These are phyloP conservation scores for Hypoxylon cercidicola DNA, from an alignment of 495 filamentous ascomycete genomes.

Conservation along the genomic window DNA sequence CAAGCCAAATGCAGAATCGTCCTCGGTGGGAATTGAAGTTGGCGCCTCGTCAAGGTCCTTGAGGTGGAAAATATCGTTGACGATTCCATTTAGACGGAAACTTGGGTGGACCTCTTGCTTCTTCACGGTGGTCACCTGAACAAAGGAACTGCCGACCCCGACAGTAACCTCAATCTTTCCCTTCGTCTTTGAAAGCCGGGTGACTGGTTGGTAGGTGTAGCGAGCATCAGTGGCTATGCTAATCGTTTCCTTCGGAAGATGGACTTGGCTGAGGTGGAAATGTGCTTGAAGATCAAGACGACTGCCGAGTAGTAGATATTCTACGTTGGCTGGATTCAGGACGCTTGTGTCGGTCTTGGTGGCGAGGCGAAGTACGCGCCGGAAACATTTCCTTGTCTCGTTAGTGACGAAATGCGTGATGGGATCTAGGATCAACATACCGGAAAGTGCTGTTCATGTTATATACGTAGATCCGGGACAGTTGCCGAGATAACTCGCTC, in stretches of 20 bases:
- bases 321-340: slow-evolving; percentile 68
- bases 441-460: slow-evolving; percentile 74
- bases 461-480: slow-evolving; percentile 69
- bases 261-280: slow-evolving; percentile 70
- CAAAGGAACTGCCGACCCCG: slow-evolving; percentile 71
- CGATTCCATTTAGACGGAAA: slow-evolving; percentile 65
- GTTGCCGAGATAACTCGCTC: slow-evolving; percentile 64
- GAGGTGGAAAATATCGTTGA: slow-evolving; percentile 74
- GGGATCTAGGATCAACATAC: slow-evolving; percentile 35
- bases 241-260: slow-evolving; percentile 73
- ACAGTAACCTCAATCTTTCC: slow-evolving; percentile 73
- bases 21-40: slow-evolving; percentile 68
- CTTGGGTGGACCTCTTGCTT: slow-evolving; percentile 71
- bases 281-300: slow-evolving; percentile 70
- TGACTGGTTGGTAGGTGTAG: slow-evolving; percentile 72
- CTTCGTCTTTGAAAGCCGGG: slow-evolving; percentile 69
- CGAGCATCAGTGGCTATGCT: slow-evolving; percentile 70
- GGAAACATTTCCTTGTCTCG: slow-evolving; percentile 65
- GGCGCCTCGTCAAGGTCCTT: slow-evolving; percentile 71
- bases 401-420: slow-evolving; percentile 19
- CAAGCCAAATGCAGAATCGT: slow-evolving; percentile 73
- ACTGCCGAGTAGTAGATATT: slow-evolving; percentile 69
- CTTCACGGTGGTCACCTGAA: slow-evolving; percentile 73
- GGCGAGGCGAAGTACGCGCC: slow-evolving; percentile 65
- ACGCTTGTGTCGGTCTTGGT: slow-evolving; percentile 62